Base-by-base conservation (phyloP, 495 filamentous ascomycete species). In the Talaromyces borbonicus region DNA sequence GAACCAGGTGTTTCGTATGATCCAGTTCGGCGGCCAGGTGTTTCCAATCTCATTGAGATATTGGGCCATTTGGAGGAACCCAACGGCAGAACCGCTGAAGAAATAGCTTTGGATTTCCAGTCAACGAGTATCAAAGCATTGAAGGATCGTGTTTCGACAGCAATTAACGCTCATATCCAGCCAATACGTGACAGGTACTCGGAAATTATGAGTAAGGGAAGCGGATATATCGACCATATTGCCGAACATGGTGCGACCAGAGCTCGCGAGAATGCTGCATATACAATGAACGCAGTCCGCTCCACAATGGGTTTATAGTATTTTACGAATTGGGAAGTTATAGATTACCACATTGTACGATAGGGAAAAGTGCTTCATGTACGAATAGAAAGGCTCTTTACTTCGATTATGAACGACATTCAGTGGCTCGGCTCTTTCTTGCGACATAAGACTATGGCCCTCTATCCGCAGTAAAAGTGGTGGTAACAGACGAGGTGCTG, bases 21-120 rank as follows among this genome's bases (percentile, higher is more conserved):
- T 48, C 84, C 81, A 0, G 53, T 50, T 1, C 50, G 49, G 0
- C 73, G 92, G 27, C 90, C 90, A 0, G 93, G 88, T 1, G 81
- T 98, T 0, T 79, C 89, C 14, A 98, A 97, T 60, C 66, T 98
- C 12, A 61, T 98, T 15, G 76, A 85, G 38, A 73, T 98, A 26
- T 64, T 87, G 16, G 75, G 77, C 29, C 77, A 86, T 49, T 75
- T 87, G 43, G 74, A 80, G 45, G 39, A 45, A 35, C n/a, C 29
- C 30, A 50, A 52, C 31, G 68, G 57, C 19, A 62, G 58, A 24
- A 61, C 63, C 25, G 73, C 73, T 16, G 60, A 69, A 14, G 68
- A 77, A 23, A 56, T 94, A n/a, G 85, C 75, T 1, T 47, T 50
- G 20, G 67, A 73, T 29, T 73, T 74, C 41, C 48, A 62, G n/a